A percentile compares a stretch with the other conserved stretches of the same genome.
Conservation (phyloP, 2,329 filamentous ascomycete genomes). For the Exophiala phaeomuriformis region DNA sequence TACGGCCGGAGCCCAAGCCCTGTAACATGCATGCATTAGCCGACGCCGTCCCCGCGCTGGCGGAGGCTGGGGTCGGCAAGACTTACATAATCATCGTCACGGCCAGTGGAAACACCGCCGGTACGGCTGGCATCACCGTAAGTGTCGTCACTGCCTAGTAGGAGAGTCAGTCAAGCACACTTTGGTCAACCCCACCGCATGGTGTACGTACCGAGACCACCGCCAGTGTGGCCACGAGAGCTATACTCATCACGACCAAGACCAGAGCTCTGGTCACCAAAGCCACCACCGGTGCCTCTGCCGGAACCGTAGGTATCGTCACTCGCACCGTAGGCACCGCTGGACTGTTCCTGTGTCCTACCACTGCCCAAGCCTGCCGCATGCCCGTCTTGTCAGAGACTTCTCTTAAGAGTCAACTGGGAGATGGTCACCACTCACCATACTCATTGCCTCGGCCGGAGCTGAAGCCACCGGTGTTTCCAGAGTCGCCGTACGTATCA, state of each 20-base stretch:
- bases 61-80: not conserved
- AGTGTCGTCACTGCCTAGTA: conserved; percentile 13
- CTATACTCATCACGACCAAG: conserved; percentile 1
- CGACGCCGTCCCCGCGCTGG: not conserved
- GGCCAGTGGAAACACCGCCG: conserved; percentile 16
- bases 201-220: conserved; percentile 1
- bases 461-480: conserved; percentile 7
- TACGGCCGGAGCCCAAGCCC: conserved; percentile 19
- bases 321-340: conserved; percentile 7
- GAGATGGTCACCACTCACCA: not conserved
- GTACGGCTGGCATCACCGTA: conserved; percentile 19
- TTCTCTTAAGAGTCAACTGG: no score
- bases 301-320: conserved; percentile 7
- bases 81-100: conserved; percentile 20
- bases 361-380: conserved; percentile 5
- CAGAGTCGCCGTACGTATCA: conserved; percentile 4
- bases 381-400: not conserved
- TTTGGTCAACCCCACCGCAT: no score
- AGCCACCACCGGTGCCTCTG: conserved; percentile 1
- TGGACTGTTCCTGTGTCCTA: conserved; percentile 1
- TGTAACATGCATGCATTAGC: not conserved
- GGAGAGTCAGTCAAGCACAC: not conserved
- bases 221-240: conserved; percentile 9
- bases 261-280: conserved; percentile 3
- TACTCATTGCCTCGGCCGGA: conserved; percentile 10